Conservation (phyloP, 208 protist genomes). For the Leishmania major region DNA sequence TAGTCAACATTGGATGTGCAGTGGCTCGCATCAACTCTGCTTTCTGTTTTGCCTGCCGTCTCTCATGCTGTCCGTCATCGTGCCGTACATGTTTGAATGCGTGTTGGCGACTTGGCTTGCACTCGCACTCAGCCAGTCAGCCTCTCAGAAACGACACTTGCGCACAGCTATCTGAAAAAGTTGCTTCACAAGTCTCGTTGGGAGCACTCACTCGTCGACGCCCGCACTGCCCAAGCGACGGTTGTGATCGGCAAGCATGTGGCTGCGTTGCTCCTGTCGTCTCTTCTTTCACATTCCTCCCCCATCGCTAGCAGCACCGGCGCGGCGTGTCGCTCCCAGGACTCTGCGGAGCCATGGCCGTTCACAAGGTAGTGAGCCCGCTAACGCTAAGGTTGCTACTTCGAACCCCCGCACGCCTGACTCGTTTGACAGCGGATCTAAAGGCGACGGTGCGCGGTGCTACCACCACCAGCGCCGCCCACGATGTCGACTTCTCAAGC, state of each 20-base stretch:
- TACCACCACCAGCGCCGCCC: not conserved
- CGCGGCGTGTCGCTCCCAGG: conserved; percentile 5
- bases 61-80: not conserved
- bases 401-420: not conserved
- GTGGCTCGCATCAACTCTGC: not conserved
- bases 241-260: not conserved
- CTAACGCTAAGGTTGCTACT: not conserved
- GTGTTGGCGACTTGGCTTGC: not conserved
- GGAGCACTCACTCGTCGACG: not conserved
- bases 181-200: not conserved
- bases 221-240: not conserved
- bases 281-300: conserved; percentile 27
- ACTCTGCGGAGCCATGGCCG: not conserved
- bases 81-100: not conserved
- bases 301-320: not conserved
- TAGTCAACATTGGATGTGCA: not conserved
- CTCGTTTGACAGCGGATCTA: not conserved
- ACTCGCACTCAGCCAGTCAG: too few relatives aligned
- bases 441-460: not conserved
- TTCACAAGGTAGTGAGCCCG: not conserved
- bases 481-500: conserved; percentile 11
- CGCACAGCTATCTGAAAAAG: not conserved
- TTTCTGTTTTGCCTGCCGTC: not conserved
- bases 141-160: too few relatives aligned
- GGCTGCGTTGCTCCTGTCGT: conserved; percentile 6